Conservation (phyloP, 2,329 filamentous ascomycete genomes). For the Pleoardoris graminearum region DNA sequence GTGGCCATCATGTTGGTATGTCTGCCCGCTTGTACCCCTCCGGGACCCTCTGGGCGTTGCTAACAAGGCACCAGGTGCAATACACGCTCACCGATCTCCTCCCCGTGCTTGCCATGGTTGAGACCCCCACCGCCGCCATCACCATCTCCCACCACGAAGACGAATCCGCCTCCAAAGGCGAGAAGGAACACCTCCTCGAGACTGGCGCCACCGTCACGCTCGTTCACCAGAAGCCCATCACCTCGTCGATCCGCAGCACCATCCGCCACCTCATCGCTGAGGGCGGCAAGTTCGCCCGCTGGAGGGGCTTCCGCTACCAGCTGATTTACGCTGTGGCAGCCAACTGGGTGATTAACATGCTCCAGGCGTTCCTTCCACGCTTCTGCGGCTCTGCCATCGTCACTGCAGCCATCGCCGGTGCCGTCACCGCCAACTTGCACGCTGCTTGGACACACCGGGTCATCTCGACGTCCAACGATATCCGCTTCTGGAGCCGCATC, state of each 20-base stretch:
- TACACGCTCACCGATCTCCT: slow-evolving; percentile 66
- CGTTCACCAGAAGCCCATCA: slow-evolving; percentile 61
- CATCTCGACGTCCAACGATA: slow-evolving; percentile 69
- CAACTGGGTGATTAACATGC: slow-evolving; percentile 47
- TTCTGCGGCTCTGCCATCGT: slow-evolving; percentile 54
- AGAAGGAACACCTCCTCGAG: slow-evolving; percentile 46
- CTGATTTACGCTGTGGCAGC: slow-evolving; percentile 42
- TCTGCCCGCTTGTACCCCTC: slow-evolving; percentile 2
- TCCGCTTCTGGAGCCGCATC: slow-evolving; percentile 67
- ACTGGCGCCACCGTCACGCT: slow-evolving; percentile 46
- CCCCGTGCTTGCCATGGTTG: slow-evolving; percentile 65
- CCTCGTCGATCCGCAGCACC: slow-evolving; percentile 61
- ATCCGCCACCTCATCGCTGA: slow-evolving; percentile 64
- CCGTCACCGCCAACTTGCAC: slow-evolving; percentile 68
- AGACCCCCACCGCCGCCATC: slow-evolving; percentile 60
- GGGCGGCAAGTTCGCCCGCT: slow-evolving; percentile 66
- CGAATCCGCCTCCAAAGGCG: slow-evolving; percentile 49
- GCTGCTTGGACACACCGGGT: slow-evolving; percentile 85
- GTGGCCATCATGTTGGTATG: slow-evolving; percentile 49
- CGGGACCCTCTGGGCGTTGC: neutral
- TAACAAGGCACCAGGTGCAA: slow-evolving; percentile 31
- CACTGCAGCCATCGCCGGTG: slow-evolving; percentile 59
- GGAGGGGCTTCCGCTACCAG: slow-evolving; percentile 67
- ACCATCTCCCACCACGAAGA: slow-evolving; percentile 51
- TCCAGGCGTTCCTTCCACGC: slow-evolving; percentile 48